A percentile compares a stretch with the other conserved stretches of the same genome.
Evolutionary conservation across 768 basidiomycete genomes (phyloP).

Genomic region (Calocybe gangraenosa): DNA sequence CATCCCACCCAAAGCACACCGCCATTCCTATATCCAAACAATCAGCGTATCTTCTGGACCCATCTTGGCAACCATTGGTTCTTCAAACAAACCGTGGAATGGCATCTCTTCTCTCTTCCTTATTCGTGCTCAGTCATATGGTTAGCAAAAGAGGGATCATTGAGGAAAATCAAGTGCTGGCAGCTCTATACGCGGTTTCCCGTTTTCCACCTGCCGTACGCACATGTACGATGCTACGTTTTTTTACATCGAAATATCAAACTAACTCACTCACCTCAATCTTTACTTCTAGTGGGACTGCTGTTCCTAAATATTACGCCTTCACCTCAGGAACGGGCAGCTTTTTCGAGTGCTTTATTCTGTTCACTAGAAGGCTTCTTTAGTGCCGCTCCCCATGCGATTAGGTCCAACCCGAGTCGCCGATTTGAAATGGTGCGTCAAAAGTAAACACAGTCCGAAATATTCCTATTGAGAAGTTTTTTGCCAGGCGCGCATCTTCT

Average conservation of each 20-base stretch:
- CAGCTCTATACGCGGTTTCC: slow-evolving; percentile 17
- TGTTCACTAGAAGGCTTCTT: slow-evolving; percentile 20
- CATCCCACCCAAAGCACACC: slow-evolving; percentile 1
- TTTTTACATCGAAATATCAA: background rate
- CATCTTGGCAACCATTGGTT: slow-evolving; percentile 21
- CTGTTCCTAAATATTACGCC: slow-evolving; percentile 19
- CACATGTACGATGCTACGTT: slow-evolving; percentile 16
- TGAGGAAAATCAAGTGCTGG: slow-evolving; percentile 18
- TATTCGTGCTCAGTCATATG: slow-evolving; percentile 21
- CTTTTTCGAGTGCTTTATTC: slow-evolving; percentile 20
- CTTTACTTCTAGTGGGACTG: slow-evolving; percentile 16
- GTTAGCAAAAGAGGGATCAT: slow-evolving; percentile 14
- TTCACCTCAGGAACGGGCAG: slow-evolving; percentile 20
- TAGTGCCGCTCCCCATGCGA: slow-evolving; percentile 12
- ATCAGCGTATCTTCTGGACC: slow-evolving; percentile 14
- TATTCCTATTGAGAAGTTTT: no score
- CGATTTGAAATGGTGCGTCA: slow-evolving; percentile 7
- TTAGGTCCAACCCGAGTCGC: slow-evolving; percentile 10
- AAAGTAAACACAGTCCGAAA: no score
- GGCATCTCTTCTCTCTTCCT: slow-evolving; percentile 24
- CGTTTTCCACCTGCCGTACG: slow-evolving; percentile 25
- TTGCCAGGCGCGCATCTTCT: slow-evolving; percentile 4
- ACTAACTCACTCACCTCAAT: background rate
- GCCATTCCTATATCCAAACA: slow-evolving; percentile 15
- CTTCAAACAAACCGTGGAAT: slow-evolving; percentile 24